Evolutionary conservation across 306 rosid species (phyloP).

Genomic region (Sicyos edulis): DNA sequence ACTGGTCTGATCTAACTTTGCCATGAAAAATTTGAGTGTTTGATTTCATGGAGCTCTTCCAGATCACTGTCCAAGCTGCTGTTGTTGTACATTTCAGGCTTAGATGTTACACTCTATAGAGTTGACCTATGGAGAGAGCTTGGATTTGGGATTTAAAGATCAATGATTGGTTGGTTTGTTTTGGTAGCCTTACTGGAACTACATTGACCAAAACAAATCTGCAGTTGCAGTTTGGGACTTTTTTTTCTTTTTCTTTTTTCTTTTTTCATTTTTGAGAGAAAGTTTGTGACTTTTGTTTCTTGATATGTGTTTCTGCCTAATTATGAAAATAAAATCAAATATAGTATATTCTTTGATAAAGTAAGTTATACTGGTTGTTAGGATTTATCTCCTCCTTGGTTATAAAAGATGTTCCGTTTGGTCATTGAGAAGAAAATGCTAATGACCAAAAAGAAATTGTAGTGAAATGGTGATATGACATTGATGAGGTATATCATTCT

Average conservation of each 20-base stretch:
- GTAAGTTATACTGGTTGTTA: not conserved
- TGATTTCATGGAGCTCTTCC: conserved; percentile 44
- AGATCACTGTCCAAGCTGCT: conserved; percentile 85
- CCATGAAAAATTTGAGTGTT: conserved; percentile 28
- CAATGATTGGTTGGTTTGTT: conserved; percentile 27
- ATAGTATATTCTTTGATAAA: not conserved
- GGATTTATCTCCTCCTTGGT: not conserved
- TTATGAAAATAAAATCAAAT: not conserved
- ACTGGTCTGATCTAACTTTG: conserved; percentile 16
- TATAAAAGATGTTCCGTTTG: no score
- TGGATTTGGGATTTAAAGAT: conserved; percentile 33
- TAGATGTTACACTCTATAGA: conserved; percentile 15
- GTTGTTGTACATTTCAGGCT: conserved; percentile 57
- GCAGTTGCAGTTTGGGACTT: no score
- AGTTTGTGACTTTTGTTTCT: not conserved
- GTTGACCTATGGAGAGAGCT: conserved; percentile 21
- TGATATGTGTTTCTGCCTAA: not conserved
- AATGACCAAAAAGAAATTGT: no score
- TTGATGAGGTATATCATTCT: no score
- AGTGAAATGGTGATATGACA: no score
- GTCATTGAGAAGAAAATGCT: no score
- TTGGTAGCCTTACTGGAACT: not conserved
- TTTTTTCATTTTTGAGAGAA: no score
- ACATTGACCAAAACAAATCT: no score
- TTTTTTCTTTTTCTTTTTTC: no score